Evolutionary conservation across 306 rosid genomes (phyloP).

Genomic region (Quercus aquifolioides): DNA sequence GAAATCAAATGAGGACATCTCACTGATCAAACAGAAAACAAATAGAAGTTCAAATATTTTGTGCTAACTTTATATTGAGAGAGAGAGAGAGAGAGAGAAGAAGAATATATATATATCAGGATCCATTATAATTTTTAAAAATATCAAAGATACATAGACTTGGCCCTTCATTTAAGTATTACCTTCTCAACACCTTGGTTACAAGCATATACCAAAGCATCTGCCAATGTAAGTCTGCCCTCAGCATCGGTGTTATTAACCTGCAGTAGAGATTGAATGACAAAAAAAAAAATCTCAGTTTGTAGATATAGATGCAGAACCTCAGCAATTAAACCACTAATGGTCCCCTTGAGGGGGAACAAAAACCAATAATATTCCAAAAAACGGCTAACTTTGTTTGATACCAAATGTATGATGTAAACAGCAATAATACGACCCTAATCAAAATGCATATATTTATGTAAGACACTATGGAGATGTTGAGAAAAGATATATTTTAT

Average conservation of each 20-base stretch:
- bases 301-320: neutral
- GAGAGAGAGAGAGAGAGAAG: neutral
- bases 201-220: constrained; percentile 91
- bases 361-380: neutral
- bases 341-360: no score
- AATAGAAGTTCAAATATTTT: neutral
- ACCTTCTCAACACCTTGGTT: constrained; percentile 99
- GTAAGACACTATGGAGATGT: no score
- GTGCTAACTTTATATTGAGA: neutral
- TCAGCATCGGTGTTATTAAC: constrained; percentile 99
- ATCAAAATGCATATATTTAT: no score
- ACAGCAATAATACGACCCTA: neutral
- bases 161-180: constrained; percentile 2
- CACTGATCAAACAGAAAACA: neutral
- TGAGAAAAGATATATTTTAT: no score
- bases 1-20: neutral
- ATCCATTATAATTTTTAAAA: neutral
- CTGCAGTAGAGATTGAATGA: constrained; percentile 36
- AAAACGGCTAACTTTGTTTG: neutral
- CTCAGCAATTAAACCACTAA: neutral
- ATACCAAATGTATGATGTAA: neutral
- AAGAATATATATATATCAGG: neutral
- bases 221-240: constrained; percentile 98
- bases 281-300: constrained; percentile 23
- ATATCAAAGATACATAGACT: constrained; percentile 15